phyloP scores from a whole-genome alignment of 2,329 filamentous ascomycete species.

The Fusarium sublunatum region DNA sequence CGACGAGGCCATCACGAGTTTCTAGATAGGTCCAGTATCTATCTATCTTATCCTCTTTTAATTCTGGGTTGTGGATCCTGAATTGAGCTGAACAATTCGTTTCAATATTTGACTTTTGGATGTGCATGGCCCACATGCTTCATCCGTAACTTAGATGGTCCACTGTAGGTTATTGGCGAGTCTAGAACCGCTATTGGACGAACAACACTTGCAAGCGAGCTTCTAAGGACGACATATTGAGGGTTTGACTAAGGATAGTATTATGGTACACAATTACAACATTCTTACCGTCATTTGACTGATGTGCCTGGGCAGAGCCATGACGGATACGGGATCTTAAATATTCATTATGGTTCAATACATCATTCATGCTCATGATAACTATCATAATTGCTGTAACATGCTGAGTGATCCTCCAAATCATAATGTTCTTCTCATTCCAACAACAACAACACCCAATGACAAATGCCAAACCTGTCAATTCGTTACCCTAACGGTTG shows the following conservation, averaged over 20 bases:
- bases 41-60: too few relatives aligned
- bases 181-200: not conserved
- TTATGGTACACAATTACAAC: too few relatives aligned
- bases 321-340: not conserved
- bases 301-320: too few relatives aligned
- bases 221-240: too few relatives aligned
- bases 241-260: too few relatives aligned
- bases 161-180: constrained; percentile 17
- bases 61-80: constrained; percentile 25
- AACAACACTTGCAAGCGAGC: not conserved
- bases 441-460: not conserved
- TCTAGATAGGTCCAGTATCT: not conserved
- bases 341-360: not conserved
- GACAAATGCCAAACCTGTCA: not conserved
- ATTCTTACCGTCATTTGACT: too few relatives aligned
- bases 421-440: too few relatives aligned
- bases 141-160: constrained; percentile 12
- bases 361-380: not conserved
- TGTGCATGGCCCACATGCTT: constrained; percentile 32
- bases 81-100: constrained; percentile 16
- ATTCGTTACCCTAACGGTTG: not conserved
- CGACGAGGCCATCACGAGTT: constrained; percentile 25
- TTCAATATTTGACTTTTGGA: constrained; percentile 1
- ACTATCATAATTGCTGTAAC: not conserved
- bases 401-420: too few relatives aligned